Conservation (phyloP, 1,284 basidiomycete species). For the Somion occarium region DNA sequence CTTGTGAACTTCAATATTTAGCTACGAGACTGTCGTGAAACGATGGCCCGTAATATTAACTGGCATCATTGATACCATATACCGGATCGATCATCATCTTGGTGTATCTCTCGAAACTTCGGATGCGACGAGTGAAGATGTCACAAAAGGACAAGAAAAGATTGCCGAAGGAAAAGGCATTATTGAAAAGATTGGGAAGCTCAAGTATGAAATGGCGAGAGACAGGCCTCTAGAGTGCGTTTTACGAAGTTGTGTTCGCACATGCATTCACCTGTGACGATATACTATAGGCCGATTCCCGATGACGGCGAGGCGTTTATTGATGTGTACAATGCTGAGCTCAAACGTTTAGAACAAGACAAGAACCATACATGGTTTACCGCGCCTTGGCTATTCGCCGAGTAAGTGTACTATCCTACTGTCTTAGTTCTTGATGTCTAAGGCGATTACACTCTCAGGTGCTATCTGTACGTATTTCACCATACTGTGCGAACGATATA, state of each 20-base stretch:
- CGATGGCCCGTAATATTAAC: conserved; percentile 93
- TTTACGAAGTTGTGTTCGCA: neutral
- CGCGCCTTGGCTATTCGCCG: conserved; percentile 91
- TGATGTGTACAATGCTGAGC: conserved; percentile 70
- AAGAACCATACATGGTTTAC: conserved; percentile 83
- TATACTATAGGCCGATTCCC: conserved; percentile 50
- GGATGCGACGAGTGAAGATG: conserved; percentile 9
- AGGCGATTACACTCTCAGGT: conserved; percentile 33
- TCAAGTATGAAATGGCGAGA: conserved; percentile 90
- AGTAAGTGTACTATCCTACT: conserved; percentile 48
- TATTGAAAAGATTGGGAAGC: conserved; percentile 73
- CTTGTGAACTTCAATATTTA: conserved; percentile 39
- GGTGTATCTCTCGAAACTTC: conserved; percentile 29
- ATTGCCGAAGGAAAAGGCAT: conserved; percentile 74
- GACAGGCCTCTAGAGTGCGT: conserved; percentile 73
- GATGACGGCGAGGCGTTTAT: conserved; percentile 70
- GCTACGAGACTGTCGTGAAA: conserved; percentile 52
- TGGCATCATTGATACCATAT: conserved; percentile 69
- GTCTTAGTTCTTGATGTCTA: neutral
- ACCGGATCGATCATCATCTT: conserved; percentile 48
- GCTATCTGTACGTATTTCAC: conserved; percentile 50
- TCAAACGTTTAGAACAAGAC: conserved; percentile 44
- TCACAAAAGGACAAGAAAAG: conserved; percentile 30
- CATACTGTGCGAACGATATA: neutral
- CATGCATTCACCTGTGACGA: conserved; percentile 1